Percentiles rank a stretch among this genome's conserved stretches.
These are phyloP conservation scores for Stemphylium lycopersici DNA, from an alignment of 2,329 filamentous ascomycete species.

Conservation along the genomic window DNA sequence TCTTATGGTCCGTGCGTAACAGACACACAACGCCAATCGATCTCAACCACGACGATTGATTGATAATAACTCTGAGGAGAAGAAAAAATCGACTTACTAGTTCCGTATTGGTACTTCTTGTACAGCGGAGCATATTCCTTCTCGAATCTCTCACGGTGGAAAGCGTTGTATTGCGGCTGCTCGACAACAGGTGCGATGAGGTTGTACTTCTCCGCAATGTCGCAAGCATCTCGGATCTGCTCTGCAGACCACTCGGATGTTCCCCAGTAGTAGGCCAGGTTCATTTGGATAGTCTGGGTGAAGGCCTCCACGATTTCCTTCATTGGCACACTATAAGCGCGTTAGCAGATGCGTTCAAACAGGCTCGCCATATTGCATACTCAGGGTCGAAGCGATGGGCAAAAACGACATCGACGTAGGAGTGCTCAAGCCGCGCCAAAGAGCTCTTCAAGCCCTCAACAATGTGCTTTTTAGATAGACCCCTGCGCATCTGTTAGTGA, in stretches of 20 bases:
- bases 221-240: conserved; percentile 64
- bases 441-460: conserved; percentile 65
- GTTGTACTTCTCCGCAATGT: conserved; percentile 67
- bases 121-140: conserved; percentile 65
- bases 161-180: conserved; percentile 66
- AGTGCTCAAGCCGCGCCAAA: conserved; percentile 64
- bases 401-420: conserved; percentile 71
- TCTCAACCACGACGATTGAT: no score
- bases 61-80: no score
- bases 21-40: no score
- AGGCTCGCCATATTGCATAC: conserved; percentile 23
- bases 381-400: conserved; percentile 65
- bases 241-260: conserved; percentile 66
- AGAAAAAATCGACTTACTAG: conserved; percentile 44
- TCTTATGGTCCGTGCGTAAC: no score
- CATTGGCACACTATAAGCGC: conserved; percentile 58
- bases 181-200: conserved; percentile 63
- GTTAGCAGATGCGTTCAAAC: conserved; percentile 4
- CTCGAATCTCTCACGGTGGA: conserved; percentile 67
- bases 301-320: conserved; percentile 66
- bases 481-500: conserved; percentile 28
- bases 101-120: conserved; percentile 63
- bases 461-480: conserved; percentile 58
- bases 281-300: conserved; percentile 59
- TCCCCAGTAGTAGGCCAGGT: conserved; percentile 61